Percentiles rank a stretch among this genome's conserved stretches.
phyloP scores from a whole-genome alignment of 1,139 yeast genomes.

The Kodamaea alishanica region DNA sequence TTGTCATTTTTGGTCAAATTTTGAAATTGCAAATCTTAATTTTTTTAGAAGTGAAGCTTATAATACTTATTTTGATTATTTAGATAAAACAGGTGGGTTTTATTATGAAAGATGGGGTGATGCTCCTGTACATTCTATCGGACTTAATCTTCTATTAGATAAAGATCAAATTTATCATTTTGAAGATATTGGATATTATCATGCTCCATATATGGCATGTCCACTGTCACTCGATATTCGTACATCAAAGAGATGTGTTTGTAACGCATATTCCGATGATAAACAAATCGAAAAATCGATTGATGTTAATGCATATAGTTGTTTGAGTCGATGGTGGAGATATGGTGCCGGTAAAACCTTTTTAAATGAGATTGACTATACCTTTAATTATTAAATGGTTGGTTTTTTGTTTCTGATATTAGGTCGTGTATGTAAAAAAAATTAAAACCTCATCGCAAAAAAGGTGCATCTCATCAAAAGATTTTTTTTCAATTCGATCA shows the following conservation, averaged over 20 bases:
- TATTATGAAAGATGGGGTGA: conserved; percentile 97
- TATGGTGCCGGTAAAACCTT: conserved; percentile 57
- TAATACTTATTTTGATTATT: conserved; percentile 59
- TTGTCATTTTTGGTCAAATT: conserved; percentile 96
- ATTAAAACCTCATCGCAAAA: conserved; percentile 5
- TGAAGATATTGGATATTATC: conserved; percentile 86
- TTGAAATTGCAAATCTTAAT: conserved; percentile 79
- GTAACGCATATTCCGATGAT: conserved; percentile 42
- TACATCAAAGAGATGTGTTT: conserved; percentile 66
- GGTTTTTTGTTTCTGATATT: conserved; percentile 1
- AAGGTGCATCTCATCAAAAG: conserved; percentile 4
- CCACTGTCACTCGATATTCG: conserved; percentile 55
- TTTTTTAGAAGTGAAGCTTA: conserved; percentile 76
- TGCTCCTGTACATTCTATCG: conserved; percentile 93
- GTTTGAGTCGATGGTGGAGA: conserved; percentile 86
- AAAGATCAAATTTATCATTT: conserved; percentile 75
- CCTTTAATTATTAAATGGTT: conserved; percentile 5
- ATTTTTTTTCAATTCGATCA: background rate
- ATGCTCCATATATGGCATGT: conserved; percentile 78
- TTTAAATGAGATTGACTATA: conserved; percentile 32
- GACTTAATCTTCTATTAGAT: conserved; percentile 62
- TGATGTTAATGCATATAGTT: conserved; percentile 63
- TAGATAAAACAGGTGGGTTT: conserved; percentile 78
- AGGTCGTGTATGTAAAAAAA: conserved; percentile 8
- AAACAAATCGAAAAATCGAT: conserved; percentile 39